These are phyloP conservation scores for Dioscorea alata DNA, from an alignment of 106 monocot genomes.

Conservation along the genomic window DNA sequence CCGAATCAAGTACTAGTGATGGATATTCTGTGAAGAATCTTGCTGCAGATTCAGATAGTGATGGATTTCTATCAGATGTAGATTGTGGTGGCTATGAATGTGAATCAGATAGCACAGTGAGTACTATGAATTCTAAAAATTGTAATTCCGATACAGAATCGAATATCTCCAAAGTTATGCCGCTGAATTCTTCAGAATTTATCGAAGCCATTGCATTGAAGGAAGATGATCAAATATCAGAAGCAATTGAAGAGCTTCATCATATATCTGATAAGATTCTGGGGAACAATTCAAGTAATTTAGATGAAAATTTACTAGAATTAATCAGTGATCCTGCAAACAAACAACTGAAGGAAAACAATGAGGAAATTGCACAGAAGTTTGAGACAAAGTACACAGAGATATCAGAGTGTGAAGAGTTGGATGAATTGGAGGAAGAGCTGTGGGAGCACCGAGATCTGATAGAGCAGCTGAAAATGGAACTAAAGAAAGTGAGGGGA, in stretches of 20 bases:
- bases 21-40: slow-evolving; percentile 62
- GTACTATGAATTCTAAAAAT: neutral
- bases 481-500: slow-evolving; percentile 52
- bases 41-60: slow-evolving; percentile 39
- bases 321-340: neutral
- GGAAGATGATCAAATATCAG: too few relatives aligned
- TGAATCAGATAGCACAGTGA: neutral
- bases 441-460: slow-evolving; percentile 87
- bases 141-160: neutral
- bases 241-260: neutral
- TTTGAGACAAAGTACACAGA: neutral
- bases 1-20: slow-evolving; percentile 41
- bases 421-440: slow-evolving; percentile 34
- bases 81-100: slow-evolving; percentile 23
- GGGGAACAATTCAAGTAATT: neutral
- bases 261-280: neutral
- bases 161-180: too few relatives aligned
- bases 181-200: neutral
- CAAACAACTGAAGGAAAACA: slow-evolving; percentile 3
- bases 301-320: neutral
- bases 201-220: too few relatives aligned
- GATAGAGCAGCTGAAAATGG: slow-evolving; percentile 74
- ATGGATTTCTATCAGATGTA: slow-evolving; percentile 39
- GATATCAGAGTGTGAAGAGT: neutral
- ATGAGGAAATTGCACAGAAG: neutral